Evolutionary conservation across 495 filamentous ascomycete species (phyloP), one percentile per base, ranked within the genome.

Genomic region (Aspergillus egyptiacus): DNA sequence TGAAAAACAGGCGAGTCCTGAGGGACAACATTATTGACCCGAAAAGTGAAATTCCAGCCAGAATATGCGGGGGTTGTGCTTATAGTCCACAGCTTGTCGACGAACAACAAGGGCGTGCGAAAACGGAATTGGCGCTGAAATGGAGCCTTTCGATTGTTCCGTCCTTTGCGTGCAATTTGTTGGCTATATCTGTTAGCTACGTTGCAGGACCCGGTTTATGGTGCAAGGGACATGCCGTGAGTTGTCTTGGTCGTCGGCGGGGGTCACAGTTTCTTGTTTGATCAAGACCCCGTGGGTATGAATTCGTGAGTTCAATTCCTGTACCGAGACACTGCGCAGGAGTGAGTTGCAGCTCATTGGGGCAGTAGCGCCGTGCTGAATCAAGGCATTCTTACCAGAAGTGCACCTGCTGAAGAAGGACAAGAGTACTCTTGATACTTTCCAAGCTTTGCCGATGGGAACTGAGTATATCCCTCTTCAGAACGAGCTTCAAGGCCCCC

Each of bases 61-160:
- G 35, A 37, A 1, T 15, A 28, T 5, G 18, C 1, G 24, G 15
- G 11, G 13, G 5, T 42, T 4, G 13, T 28, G 23, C 13, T 17
- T 28, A 42, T 28, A 6, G 39, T 42, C 39, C 39, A 42, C 24
- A 42, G 14, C 39, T 28, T 42, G 18, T 42, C 39, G 2, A 42
- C 24, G n/a, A 42, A 30, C 11, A 17, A 17, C 2, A 42, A 14
- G 13, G 39, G 23, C 7, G 39, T 42, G 5, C 39, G 39, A 30
- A 42, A 28, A 2, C 39, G 39, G 24, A 6, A 42, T 11, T 36
- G 5, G 9, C 17, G 15, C 13, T 37, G 8, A 19, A 5, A 20
- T n/a, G 10, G 17, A 4, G 9, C 6, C 13, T 37, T 19, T 37
- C 6, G 15, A 5, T 1, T 20, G 35, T 18, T 2, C 4, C 19